Evolutionary conservation across 371 early-diverging fungal genomes (phyloP), one percentile per base, ranked within the genome.

Genomic region (Mortierella sp.): DNA sequence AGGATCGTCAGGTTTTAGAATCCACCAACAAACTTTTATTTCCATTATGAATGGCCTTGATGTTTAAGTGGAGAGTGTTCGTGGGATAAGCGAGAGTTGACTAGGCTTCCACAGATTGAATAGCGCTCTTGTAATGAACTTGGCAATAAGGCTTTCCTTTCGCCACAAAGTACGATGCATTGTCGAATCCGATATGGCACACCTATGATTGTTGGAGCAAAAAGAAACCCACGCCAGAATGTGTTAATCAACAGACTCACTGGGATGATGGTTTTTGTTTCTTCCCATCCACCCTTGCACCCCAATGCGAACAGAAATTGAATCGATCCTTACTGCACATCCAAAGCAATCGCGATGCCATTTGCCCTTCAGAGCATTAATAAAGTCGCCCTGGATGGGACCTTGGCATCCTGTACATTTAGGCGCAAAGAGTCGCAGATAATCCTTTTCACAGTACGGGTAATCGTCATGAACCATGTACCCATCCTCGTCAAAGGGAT

Each of bases 271-370:
- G n/a, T n/a, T n/a, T n/a, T n/a, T n/a, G n/a, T n/a, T n/a, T n/a
- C n/a, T n/a, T n/a, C n/a, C n/a, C n/a, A n/a, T n/a, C n/a, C n/a
- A n/a, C n/a, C n/a, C n/a, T n/a, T n/a, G n/a, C n/a, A n/a, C n/a
- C n/a, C n/a, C n/a, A n/a, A n/a, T n/a, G n/a, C n/a, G n/a, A n/a
- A n/a, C n/a, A n/a, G n/a, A n/a, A n/a, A n/a, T n/a, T n/a, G n/a
- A n/a, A n/a, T n/a, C n/a, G 34, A 34, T 34, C 34, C 85, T 78
- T 81, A 89, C 88, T 34, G 82, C 72, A 78, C 93, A 93, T 3
- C 81, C 85, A 72, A 93, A 92, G 72, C 93, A 93, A 27, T 85
- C 82, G 45, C 85, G 82, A 61, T 93, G 93, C 88, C 90, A 93
- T 30, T 83, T 83, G 42, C 82, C 81, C 26, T 82, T 87, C 39